A percentile compares a stretch with the other conserved stretches of the same genome.
These are phyloP conservation scores for Litsea cubeba DNA, from an alignment of 164 flowering plant genomes.

Conservation along the genomic window DNA sequence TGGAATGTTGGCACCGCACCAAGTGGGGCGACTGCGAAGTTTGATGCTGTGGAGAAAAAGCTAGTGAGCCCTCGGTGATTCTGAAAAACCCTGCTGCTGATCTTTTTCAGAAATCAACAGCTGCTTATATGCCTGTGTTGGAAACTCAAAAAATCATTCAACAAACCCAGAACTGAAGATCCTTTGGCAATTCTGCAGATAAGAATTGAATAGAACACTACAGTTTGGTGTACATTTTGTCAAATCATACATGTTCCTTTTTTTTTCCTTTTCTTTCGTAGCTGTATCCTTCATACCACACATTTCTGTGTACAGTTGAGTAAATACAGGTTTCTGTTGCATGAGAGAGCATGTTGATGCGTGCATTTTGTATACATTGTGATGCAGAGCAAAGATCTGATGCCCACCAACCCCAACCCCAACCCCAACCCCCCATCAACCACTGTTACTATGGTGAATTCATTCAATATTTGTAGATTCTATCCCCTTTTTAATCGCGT, in stretches of 20 bases:
- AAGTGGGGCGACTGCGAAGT: slow-evolving; percentile 82
- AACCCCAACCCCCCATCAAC: too few relatives aligned
- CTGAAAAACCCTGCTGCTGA: slow-evolving; percentile 43
- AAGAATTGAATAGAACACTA: slow-evolving; percentile 15
- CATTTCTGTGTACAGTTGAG: too few relatives aligned
- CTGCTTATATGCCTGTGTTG: slow-evolving; percentile 47
- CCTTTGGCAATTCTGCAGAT: slow-evolving; percentile 15
- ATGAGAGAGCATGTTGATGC: too few relatives aligned
- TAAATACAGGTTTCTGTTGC: too few relatives aligned
- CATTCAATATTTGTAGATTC: too few relatives aligned
- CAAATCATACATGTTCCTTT: not conserved
- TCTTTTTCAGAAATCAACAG: slow-evolving; percentile 41
- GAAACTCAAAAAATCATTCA: slow-evolving; percentile 59
- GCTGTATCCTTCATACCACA: too few relatives aligned
- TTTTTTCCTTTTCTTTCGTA: too few relatives aligned
- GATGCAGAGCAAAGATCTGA: too few relatives aligned
- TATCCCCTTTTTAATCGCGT: too few relatives aligned
- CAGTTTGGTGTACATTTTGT: not conserved
- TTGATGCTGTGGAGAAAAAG: slow-evolving; percentile 67
- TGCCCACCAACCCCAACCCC: too few relatives aligned
- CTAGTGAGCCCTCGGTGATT: slow-evolving; percentile 62
- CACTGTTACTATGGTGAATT: too few relatives aligned
- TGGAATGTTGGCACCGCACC: slow-evolving; percentile 53
- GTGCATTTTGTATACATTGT: too few relatives aligned
- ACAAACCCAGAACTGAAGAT: slow-evolving; percentile 39